These are phyloP conservation scores for Lactarius quietus DNA, from an alignment of 768 basidiomycete genomes.

Conservation along the genomic window DNA sequence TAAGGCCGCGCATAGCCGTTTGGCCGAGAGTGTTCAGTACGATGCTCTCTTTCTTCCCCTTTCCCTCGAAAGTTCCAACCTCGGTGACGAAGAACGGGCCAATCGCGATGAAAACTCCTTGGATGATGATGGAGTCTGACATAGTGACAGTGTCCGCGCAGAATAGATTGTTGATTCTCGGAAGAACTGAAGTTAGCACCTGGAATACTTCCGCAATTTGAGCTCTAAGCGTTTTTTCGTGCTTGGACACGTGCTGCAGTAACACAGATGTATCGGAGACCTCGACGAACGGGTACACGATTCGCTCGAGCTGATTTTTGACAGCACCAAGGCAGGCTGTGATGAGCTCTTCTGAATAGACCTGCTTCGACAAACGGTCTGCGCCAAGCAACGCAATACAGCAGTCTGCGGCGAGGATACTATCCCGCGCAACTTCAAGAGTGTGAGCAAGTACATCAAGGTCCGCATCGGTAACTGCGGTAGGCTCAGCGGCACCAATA, in stretches of 20 bases:
- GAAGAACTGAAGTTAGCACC: slow-evolving; percentile 64
- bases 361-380: slow-evolving; percentile 84
- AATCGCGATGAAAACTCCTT: slow-evolving; percentile 88
- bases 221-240: slow-evolving; percentile 38
- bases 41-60: slow-evolving; percentile 54
- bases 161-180: slow-evolving; percentile 71
- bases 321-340: slow-evolving; percentile 68
- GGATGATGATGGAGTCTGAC: slow-evolving; percentile 90
- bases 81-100: slow-evolving; percentile 94
- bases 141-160: slow-evolving; percentile 69
- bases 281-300: slow-evolving; percentile 87
- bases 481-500: slow-evolving; percentile 24
- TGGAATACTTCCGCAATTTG: slow-evolving; percentile 69
- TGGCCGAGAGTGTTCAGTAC: slow-evolving; percentile 66
- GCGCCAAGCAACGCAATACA: slow-evolving; percentile 73
- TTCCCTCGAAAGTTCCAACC: slow-evolving; percentile 50
- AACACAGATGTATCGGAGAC: slow-evolving; percentile 50
- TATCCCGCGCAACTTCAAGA: slow-evolving; percentile 65
- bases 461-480: slow-evolving; percentile 43
- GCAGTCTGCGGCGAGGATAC: slow-evolving; percentile 80
- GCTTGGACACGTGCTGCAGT: slow-evolving; percentile 49
- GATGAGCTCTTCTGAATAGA: slow-evolving; percentile 94
- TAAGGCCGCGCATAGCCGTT: slow-evolving; percentile 76
- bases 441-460: slow-evolving; percentile 48
- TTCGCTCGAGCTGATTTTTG: slow-evolving; percentile 74